Evolutionary conservation across 2,329 filamentous ascomycete species (phyloP).

Genomic region (Torrubiella hemipterigena): DNA sequence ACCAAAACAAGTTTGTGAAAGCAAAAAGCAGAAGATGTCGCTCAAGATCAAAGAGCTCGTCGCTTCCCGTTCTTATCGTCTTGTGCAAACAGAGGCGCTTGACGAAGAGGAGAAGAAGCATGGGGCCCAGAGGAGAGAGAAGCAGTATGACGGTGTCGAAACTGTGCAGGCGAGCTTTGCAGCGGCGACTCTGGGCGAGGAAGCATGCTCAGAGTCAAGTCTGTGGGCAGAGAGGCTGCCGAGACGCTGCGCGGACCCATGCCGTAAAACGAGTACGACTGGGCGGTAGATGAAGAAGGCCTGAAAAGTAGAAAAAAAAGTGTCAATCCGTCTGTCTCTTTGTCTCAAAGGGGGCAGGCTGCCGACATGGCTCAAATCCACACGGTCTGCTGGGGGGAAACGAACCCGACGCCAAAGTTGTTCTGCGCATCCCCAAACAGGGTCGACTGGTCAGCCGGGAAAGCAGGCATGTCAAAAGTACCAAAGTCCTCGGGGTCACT

Average conservation of each 20-base stretch:
- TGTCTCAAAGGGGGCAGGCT: constrained; percentile 21
- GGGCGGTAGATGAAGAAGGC: too few relatives aligned
- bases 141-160: constrained; percentile 23
- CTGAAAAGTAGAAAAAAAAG: constrained; percentile 21
- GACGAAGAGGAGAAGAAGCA: constrained; percentile 21
- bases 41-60: constrained; percentile 14
- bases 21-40: constrained; percentile 14
- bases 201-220: constrained; percentile 29
- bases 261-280: too few relatives aligned
- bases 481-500: constrained; percentile 49
- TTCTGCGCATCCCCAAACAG: constrained; percentile 31
- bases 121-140: constrained; percentile 22
- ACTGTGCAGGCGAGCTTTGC: constrained; percentile 14
- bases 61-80: constrained; percentile 23
- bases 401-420: constrained; percentile 42
- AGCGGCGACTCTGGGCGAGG: constrained; percentile 33
- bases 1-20: constrained; percentile 1
- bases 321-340: constrained; percentile 42
- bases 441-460: constrained; percentile 31
- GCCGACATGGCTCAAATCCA: constrained; percentile 41
- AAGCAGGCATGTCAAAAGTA: constrained; percentile 32
- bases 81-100: constrained; percentile 16
- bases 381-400: constrained; percentile 50
- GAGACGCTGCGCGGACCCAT: constrained; percentile 25
- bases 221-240: constrained; percentile 28